These are phyloP conservation scores for Iodosphaeria phyllophila DNA, from an alignment of 2,329 filamentous ascomycete genomes.

Conservation along the genomic window DNA sequence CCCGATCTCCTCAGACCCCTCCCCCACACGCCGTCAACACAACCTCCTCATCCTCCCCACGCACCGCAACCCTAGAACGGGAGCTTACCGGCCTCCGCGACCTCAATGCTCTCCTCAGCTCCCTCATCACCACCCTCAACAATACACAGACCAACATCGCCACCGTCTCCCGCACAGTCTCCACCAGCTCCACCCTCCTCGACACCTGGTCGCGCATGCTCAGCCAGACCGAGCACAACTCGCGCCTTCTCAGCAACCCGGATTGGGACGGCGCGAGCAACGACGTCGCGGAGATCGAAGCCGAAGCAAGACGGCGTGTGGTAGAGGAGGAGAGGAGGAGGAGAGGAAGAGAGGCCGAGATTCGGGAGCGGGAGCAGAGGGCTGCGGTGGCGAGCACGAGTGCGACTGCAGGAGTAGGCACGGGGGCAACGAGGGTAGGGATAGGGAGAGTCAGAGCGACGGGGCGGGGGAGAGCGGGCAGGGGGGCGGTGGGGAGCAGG, in stretches of 20 bases:
- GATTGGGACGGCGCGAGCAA: conserved; percentile 77
- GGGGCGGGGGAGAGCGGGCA: conserved; percentile 1
- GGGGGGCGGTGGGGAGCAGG: conserved; percentile 1
- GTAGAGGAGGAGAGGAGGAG: conserved; percentile 62
- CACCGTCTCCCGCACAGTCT: conserved; percentile 74
- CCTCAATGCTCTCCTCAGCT: conserved; percentile 78
- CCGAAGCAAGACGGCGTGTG: conserved; percentile 60
- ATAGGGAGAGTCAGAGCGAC: conserved; percentile 1
- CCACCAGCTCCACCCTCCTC: conserved; percentile 72
- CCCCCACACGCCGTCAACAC: conserved; percentile 15
- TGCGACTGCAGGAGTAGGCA: conserved; percentile 1
- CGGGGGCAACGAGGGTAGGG: conserved; percentile 1
- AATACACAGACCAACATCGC: conserved; percentile 63
- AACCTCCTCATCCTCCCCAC: conserved; percentile 45
- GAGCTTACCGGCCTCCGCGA: conserved; percentile 71
- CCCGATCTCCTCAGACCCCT: conserved; percentile 24
- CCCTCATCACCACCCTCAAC: conserved; percentile 51
- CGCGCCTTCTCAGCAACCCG: conserved; percentile 74
- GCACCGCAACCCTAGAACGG: conserved; percentile 54
- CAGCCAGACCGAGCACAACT: conserved; percentile 93
- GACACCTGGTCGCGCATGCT: conserved; percentile 94
- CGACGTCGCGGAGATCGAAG: conserved; percentile 73
- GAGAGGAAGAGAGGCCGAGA: conserved; percentile 28
- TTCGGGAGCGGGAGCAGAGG: too few species aligned
- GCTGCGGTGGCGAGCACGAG: too few species aligned